Evolutionary conservation across 306 rosid genomes (phyloP).

Genomic region (Bauhinia variegata): DNA sequence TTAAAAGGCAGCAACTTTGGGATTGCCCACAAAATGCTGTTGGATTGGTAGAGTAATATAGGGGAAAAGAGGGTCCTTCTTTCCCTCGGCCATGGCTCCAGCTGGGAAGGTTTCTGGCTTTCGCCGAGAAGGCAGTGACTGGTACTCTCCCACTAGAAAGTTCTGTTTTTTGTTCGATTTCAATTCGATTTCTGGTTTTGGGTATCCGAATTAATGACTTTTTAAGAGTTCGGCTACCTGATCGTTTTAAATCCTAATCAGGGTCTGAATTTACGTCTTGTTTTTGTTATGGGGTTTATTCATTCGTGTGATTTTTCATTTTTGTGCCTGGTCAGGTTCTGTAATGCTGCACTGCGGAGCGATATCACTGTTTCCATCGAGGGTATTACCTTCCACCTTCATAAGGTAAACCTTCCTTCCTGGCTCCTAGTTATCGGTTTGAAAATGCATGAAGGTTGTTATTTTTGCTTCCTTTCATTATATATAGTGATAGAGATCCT

Average conservation of each 20-base stretch:
- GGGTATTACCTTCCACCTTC: constrained; percentile 74
- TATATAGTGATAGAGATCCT: not conserved
- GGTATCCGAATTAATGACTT: constrained; percentile 4
- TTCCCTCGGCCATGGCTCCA: constrained; percentile 73
- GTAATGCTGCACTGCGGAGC: constrained; percentile 70
- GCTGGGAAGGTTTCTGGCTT: constrained; percentile 76
- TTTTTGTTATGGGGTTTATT: constrained; percentile 1
- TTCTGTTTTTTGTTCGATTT: not conserved
- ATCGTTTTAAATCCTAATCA: not conserved
- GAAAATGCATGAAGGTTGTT: not conserved
- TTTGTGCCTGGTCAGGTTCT: constrained; percentile 56
- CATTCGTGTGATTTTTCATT: constrained; percentile 8
- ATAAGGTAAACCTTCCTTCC: constrained; percentile 57
- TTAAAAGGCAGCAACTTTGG: constrained; percentile 38
- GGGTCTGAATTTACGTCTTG: not conserved
- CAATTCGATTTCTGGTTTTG: constrained; percentile 1
- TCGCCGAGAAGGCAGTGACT: constrained; percentile 69
- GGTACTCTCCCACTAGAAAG: constrained; percentile 52
- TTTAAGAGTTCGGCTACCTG: constrained; percentile 4
- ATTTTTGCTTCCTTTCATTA: not conserved
- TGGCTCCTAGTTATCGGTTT: no score
- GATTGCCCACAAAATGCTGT: constrained; percentile 43
- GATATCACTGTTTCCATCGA: constrained; percentile 68
- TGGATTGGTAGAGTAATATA: constrained; percentile 45
- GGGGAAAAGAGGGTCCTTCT: constrained; percentile 23